A percentile compares a stretch with the other conserved stretches of the same genome.
These are phyloP conservation scores for Rehmannia glutinosa DNA, from an alignment of 257 asterid genomes.

Conservation along the genomic window DNA sequence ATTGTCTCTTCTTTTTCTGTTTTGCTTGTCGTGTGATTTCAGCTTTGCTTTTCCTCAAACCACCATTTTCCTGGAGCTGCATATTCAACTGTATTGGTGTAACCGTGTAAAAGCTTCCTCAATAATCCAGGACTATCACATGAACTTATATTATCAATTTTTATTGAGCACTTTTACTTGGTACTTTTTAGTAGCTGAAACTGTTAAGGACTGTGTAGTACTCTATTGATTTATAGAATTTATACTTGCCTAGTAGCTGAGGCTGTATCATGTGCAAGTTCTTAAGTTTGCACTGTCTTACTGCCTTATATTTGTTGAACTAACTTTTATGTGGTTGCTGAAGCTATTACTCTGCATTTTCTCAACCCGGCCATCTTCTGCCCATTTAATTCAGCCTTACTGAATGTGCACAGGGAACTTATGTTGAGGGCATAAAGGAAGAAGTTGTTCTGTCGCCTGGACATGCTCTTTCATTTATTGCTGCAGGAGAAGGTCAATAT, in stretches of 20 bases:
- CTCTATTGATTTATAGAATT: background rate
- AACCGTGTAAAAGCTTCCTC: background rate
- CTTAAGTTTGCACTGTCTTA: background rate
- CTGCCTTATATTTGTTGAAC: background rate
- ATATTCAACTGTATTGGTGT: background rate
- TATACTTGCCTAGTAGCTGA: constrained; percentile 12
- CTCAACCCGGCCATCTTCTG: constrained; percentile 10
- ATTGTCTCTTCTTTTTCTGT: constrained; percentile 2
- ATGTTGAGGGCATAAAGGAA: constrained; percentile 95
- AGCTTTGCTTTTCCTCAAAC: constrained; percentile 6
- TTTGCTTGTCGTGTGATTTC: background rate
- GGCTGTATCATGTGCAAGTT: background rate
- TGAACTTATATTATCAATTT: background rate
- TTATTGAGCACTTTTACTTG: background rate
- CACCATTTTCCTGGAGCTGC: background rate
- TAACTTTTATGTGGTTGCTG: constrained; percentile 6
- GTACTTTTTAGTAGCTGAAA: constrained; percentile 11
- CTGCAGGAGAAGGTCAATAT: constrained; percentile 71
- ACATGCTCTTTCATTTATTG: constrained; percentile 85
- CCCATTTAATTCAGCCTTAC: constrained; percentile 19
- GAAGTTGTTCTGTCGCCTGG: constrained; percentile 94
- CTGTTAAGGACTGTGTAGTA: background rate
- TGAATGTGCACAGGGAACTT: constrained; percentile 66
- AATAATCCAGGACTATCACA: background rate
- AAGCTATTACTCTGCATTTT: constrained; percentile 10